These are phyloP conservation scores for Neurospora discreta DNA, from an alignment of 495 filamentous ascomycete species.

Conservation along the genomic window DNA sequence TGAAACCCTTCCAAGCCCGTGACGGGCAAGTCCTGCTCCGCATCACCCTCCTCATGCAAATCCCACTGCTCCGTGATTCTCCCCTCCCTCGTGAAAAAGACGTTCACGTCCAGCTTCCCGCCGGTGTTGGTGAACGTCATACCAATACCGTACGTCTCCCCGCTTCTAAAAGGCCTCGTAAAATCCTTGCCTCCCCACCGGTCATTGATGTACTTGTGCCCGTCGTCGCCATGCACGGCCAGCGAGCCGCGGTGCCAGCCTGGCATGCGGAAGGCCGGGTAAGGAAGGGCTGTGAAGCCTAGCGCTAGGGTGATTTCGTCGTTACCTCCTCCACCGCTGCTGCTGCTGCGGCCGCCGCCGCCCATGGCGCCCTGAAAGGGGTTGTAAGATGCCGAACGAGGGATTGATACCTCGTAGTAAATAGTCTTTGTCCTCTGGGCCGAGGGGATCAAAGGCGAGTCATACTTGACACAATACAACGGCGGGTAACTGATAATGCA, in stretches of 20 bases:
- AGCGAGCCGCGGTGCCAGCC: slow-evolving; percentile 83
- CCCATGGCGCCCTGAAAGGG: neutral
- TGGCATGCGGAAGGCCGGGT: slow-evolving; percentile 76
- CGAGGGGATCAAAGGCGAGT: slow-evolving; percentile 52
- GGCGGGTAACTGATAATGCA: slow-evolving; percentile 58
- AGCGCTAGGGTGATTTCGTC: slow-evolving; percentile 58
- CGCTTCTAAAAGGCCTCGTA: slow-evolving; percentile 32
- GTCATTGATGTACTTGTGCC: slow-evolving; percentile 78
- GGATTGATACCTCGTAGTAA: slow-evolving; percentile 69
- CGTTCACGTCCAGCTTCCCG: slow-evolving; percentile 39
- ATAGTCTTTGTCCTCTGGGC: slow-evolving; percentile 40
- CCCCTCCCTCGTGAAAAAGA: slow-evolving; percentile 76
- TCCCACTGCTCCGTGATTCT: slow-evolving; percentile 57
- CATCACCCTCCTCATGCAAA: slow-evolving; percentile 74
- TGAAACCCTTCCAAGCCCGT: slow-evolving; percentile 68
- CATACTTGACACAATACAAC: slow-evolving; percentile 56
- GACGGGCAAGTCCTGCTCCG: slow-evolving; percentile 47
- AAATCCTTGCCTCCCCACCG: slow-evolving; percentile 73
- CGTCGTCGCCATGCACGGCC: slow-evolving; percentile 88
- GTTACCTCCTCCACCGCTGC: neutral
- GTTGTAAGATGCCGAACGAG: slow-evolving; percentile 1
- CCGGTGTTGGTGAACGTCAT: slow-evolving; percentile 49
- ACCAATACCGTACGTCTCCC: slow-evolving; percentile 45
- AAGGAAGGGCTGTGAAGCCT: slow-evolving; percentile 71
- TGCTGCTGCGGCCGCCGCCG: slow-evolving; percentile 6